Evolutionary conservation across 768 basidiomycete species (phyloP).

Genomic region (Candolleomyces efflorescens): DNA sequence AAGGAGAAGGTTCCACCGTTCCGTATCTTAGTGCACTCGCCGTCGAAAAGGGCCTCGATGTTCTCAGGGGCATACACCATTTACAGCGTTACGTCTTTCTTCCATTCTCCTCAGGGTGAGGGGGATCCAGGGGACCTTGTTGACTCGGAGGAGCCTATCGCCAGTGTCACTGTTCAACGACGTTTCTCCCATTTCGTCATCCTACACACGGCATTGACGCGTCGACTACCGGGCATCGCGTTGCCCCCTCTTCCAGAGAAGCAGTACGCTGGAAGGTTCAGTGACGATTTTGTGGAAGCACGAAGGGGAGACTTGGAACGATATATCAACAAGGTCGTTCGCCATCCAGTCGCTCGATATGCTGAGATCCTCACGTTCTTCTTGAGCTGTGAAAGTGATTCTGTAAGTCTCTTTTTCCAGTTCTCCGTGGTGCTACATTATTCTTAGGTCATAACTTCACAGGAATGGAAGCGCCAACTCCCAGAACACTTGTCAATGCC

Average conservation of each 20-base stretch:
- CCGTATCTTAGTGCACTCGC: conserved; percentile 73
- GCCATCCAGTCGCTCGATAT: conserved; percentile 75
- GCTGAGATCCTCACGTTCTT: conserved; percentile 80
- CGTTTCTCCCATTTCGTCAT: conserved; percentile 84
- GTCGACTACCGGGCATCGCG: conserved; percentile 69
- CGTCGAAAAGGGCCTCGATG: conserved; percentile 65
- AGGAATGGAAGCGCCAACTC: conserved; percentile 72
- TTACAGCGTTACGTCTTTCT: conserved; percentile 75
- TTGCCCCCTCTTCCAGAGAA: conserved; percentile 84
- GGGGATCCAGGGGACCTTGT: conserved; percentile 11
- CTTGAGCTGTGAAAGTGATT: conserved; percentile 69
- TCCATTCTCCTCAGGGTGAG: conserved; percentile 26
- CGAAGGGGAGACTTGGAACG: conserved; percentile 77
- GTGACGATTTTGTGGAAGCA: conserved; percentile 77
- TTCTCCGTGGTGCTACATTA: neutral
- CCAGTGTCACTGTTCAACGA: conserved; percentile 69
- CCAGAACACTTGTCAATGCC: conserved; percentile 57
- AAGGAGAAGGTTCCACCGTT: conserved; percentile 69
- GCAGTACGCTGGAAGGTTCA: conserved; percentile 79
- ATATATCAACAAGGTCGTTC: conserved; percentile 64
- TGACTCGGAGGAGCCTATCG: conserved; percentile 28
- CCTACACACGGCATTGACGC: conserved; percentile 65
- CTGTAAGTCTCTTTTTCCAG: conserved; percentile 39
- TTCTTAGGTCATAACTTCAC: conserved; percentile 1
- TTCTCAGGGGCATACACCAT: conserved; percentile 70